Evolutionary conservation across 495 filamentous ascomycete species (phyloP).

Genomic region (Daldinia caldariorum): DNA sequence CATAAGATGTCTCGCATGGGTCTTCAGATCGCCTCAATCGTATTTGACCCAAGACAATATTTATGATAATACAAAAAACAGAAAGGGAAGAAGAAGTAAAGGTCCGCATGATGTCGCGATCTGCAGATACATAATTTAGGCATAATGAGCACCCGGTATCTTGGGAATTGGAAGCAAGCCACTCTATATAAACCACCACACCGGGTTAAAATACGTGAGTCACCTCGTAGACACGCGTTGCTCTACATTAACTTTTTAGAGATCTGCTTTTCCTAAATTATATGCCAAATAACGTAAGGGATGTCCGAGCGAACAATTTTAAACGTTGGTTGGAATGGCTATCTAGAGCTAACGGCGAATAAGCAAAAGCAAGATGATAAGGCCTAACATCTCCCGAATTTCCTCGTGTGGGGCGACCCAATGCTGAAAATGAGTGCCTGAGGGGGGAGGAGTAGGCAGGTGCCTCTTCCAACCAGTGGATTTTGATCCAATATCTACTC

Average conservation of each 20-base stretch:
- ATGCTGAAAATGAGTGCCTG: background rate
- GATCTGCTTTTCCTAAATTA: background rate
- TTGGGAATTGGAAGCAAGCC: conserved; percentile 32
- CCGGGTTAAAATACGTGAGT: background rate
- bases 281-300: conserved; percentile 17
- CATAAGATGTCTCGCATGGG: conserved; percentile 16
- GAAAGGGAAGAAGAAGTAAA: conserved; percentile 6
- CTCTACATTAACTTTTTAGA: conserved; percentile 3
- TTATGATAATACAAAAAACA: conserved; percentile 8
- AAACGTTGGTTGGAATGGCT: background rate
- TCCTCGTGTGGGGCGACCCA: background rate
- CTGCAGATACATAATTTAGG: conserved; percentile 1
- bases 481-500: background rate
- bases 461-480: background rate
- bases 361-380: conserved; percentile 18
- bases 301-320: conserved; percentile 14
- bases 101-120: conserved; percentile 13
- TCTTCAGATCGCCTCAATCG: conserved; percentile 15
- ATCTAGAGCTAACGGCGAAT: conserved; percentile 5
- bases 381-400: background rate
- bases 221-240: background rate
- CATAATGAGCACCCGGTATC: conserved; percentile 6
- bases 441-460: conserved; percentile 5
- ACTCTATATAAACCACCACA: conserved; percentile 26
- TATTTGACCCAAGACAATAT: conserved; percentile 9